Base-by-base conservation (phyloP, 495 filamentous ascomycete species). In the Hypomontagnella monticulosa region DNA sequence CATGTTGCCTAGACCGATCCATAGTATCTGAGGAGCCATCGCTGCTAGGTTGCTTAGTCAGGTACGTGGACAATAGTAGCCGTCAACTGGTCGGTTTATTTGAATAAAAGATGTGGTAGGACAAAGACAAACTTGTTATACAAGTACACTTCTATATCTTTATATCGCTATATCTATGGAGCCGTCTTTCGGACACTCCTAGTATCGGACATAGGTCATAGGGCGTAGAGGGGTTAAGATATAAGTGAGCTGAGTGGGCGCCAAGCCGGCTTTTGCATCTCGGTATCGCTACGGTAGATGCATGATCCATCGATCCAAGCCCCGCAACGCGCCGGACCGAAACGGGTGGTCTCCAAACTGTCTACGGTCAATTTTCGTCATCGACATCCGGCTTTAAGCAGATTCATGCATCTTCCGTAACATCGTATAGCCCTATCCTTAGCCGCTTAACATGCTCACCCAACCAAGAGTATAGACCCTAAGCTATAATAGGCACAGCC, bases 1-100 rank as follows among this genome's bases (percentile, higher is more conserved):
- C 85, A 97, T 96, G 75, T 97, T 97, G 7, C 93, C 93, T 53
- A 97, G 81, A 50, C 93, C 93, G 54, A 96, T 90, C 88, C 89
- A 97, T 70, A 93, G 80, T 46, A 93, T 47, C 72, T 84, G 87
- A 63, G 86, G 84, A 46, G 87, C 79, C 87, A 89, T 89, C 8
- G 42, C 74, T 19, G 32, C 36, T 30, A 16, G 37, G 42, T n/a
- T 14, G 23, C 20, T 49, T 15, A 27, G 23, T 27, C 2, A 27
- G 23, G 2, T 27, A 6, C 23, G 23, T 27, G 2, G 23, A 27
- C 23, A 27, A 27, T 27, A 27, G 23, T 2, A 27, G 6, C 23
- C 6, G 6, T 3, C 6, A 27, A 27, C 2, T 27, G 23, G 38
- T 38, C 20, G 23, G n/a, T 40, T 38, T 2, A 1, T 6, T 20